A percentile compares a stretch with the other conserved stretches of the same genome.
Conservation (phyloP, 2,329 filamentous ascomycete species). For the Fusarium austroafricanum region DNA sequence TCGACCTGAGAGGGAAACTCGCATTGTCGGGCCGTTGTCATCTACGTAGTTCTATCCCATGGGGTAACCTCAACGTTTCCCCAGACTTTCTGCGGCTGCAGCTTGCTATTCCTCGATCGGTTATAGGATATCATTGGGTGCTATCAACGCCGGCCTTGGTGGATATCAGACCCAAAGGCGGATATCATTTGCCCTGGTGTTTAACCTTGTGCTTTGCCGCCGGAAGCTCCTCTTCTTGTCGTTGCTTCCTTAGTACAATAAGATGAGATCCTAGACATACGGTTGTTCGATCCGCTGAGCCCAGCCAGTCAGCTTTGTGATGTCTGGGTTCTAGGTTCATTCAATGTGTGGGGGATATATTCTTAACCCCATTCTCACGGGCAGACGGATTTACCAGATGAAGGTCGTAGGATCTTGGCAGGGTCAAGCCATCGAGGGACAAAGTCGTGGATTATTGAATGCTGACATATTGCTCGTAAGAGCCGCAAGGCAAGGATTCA, state of each 20-base stretch:
- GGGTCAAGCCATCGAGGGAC: neutral
- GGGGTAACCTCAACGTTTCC: conserved; percentile 20
- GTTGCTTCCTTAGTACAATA: conserved; percentile 3
- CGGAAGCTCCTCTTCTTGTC: conserved; percentile 8
- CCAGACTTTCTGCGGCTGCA: conserved; percentile 16
- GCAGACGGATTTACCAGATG: conserved; percentile 4
- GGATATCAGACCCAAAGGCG: conserved; percentile 16
- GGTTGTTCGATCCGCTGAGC: conserved; percentile 32
- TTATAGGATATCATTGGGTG: conserved; percentile 9
- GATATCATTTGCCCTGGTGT: conserved; percentile 1
- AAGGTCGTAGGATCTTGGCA: conserved; percentile 1
- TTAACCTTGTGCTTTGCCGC: conserved; percentile 23
- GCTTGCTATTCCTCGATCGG: neutral
- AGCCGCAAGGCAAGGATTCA: conserved; percentile 1
- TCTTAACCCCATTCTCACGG: neutral
- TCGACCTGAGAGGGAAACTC: conserved; percentile 8
- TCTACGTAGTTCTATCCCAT: neutral
- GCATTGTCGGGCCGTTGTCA: conserved; percentile 6
- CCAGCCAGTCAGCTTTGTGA: conserved; percentile 14
- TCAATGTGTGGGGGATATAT: conserved; percentile 19
- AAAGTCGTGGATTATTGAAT: neutral
- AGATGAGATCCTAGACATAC: conserved; percentile 26
- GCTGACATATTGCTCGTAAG: neutral
- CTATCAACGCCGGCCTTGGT: conserved; percentile 15
- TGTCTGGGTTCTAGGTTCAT: conserved; percentile 2